Evolutionary conservation across 495 filamentous ascomycete genomes (phyloP), one percentile per base, ranked within the genome.

Genomic region (Penicillium robsamsonii): DNA sequence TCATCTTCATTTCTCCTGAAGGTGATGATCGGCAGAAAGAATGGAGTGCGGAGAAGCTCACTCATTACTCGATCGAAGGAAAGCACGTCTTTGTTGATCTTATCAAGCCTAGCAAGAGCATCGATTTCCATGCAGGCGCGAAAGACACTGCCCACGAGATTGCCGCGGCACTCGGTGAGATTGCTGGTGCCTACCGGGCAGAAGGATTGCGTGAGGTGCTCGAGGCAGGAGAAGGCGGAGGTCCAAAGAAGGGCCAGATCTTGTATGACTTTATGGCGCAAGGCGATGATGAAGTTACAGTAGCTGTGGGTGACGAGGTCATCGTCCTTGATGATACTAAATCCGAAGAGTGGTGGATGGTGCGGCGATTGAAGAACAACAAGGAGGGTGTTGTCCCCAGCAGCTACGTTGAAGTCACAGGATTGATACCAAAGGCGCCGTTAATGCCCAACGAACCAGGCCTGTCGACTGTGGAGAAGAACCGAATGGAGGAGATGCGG

Each of bases 301-400:
- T 99, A 41, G 85, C 79, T 13, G 82, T 87, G 47, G 92, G 86
- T 12, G 95, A 99, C 66, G 94, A 97, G 66, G 92, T 99, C 25
- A 74, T 95, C 47, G 79, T 99, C 50, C 64, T 97, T 38, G 93
- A 99, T 65, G 92, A 96, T 67, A 83, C 78, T 53, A 91, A 89
- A 71, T 96, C 92, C 50, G 92, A 96, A 44, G 94, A 99, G 68
- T 99, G 94, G 94, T 97, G 95, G 93, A 88, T 92, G 79, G 92
- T 99, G 11, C 84, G 89, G 46, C 84, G 92, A 30, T 59, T 96
- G 46, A 92, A 91, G 75, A 97, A 92, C 69, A 89, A 90, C 45
- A 90, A 89, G 65, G 90, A 96, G 68, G 95, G 94, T n/a, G 94
- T 97, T 11, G 92, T 99, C n/a, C 94, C 94, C 5, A 92, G 91